Conservation (phyloP, 148 eudicot genomes). For the Agrostemma githago region DNA sequence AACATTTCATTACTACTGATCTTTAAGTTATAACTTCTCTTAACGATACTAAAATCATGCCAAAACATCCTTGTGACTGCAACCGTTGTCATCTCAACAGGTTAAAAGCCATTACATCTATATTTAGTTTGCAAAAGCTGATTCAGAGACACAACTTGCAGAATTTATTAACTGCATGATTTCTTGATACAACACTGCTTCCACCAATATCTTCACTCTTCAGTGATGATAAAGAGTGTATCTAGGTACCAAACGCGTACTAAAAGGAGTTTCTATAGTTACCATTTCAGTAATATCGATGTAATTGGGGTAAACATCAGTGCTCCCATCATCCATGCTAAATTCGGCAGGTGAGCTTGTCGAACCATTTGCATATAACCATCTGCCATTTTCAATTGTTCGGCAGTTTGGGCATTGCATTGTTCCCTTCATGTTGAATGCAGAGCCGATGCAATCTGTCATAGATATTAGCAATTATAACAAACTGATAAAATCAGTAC, state of each 20-base stretch:
- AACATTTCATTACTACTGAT: background rate
- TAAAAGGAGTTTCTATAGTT: constrained; percentile 14
- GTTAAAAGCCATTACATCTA: background rate
- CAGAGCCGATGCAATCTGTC: constrained; percentile 82
- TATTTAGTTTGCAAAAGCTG: background rate
- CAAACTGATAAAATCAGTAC: background rate
- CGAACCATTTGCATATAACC: constrained; percentile 55
- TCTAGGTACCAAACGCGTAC: background rate
- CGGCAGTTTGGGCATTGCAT: constrained; percentile 91
- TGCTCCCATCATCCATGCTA: constrained; percentile 33
- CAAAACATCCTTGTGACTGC: background rate
- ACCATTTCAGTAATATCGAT: constrained; percentile 44
- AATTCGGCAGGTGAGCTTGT: constrained; percentile 33
- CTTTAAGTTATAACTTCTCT: background rate
- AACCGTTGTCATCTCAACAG: background rate
- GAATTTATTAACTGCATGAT: background rate
- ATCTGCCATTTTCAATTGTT: constrained; percentile 58
- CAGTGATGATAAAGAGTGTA: background rate
- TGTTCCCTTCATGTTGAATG: constrained; percentile 60
- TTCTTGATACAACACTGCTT: constrained; percentile 3
- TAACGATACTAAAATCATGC: background rate
- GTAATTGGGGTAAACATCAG: constrained; percentile 35
- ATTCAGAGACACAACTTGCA: constrained; percentile 6
- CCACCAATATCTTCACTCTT: constrained; percentile 6
- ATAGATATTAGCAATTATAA: constrained; percentile 5